These are phyloP conservation scores for Beauveria caledonica DNA, from an alignment of 2,329 filamentous ascomycete genomes.

Conservation along the genomic window DNA sequence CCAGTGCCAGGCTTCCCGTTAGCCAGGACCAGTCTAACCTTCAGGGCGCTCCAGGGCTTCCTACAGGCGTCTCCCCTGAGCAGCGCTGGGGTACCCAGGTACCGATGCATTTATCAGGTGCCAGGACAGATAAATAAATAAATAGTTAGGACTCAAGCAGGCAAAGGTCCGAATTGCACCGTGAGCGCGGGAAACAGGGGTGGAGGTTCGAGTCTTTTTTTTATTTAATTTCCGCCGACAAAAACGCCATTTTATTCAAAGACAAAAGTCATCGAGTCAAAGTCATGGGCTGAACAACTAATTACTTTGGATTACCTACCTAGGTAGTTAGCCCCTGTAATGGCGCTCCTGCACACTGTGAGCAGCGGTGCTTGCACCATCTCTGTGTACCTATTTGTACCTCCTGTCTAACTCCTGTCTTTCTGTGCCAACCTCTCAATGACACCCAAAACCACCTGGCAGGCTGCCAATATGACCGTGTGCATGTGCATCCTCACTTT, in stretches of 20 bases:
- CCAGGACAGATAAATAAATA: no score
- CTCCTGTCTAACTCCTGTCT: background rate
- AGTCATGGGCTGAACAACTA: background rate
- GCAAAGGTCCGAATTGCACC: no score
- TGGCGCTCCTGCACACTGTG: background rate
- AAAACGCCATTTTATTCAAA: background rate
- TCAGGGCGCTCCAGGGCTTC: background rate
- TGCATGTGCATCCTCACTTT: background rate
- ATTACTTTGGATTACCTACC: no score
- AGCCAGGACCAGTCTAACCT: background rate
- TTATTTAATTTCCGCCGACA: slow-evolving; percentile 4
- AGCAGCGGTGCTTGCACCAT: background rate
- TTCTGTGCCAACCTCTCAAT: background rate
- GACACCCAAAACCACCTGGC: slow-evolving; percentile 2
- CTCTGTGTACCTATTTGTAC: background rate
- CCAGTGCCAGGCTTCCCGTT: background rate
- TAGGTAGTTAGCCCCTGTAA: background rate
- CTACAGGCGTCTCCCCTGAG: slow-evolving; percentile 5
- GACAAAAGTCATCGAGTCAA: background rate
- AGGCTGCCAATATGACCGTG: background rate
- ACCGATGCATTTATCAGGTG: no score
- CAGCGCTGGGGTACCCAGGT: background rate
- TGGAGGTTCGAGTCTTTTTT: background rate
- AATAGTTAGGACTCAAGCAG: no score
- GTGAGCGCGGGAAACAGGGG: background rate